These are phyloP conservation scores for Pichia nakasei DNA, from an alignment of 805 yeast genomes.

Conservation along the genomic window DNA sequence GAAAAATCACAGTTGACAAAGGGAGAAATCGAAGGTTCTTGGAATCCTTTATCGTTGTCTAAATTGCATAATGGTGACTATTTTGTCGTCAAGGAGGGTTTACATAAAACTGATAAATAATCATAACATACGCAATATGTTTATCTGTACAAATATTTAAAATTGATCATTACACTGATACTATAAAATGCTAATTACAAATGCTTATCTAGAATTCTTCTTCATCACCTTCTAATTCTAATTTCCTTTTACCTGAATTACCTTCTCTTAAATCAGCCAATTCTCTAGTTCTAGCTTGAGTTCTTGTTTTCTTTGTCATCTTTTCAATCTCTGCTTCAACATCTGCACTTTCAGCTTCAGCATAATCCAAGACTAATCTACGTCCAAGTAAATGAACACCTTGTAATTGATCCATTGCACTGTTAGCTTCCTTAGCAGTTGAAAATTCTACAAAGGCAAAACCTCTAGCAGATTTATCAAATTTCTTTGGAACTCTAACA, in stretches of 20 bases:
- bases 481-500: slow-evolving; percentile 92
- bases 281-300: slow-evolving; percentile 72
- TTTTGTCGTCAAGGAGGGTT: slow-evolving; percentile 38
- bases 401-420: slow-evolving; percentile 84
- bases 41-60: slow-evolving; percentile 35
- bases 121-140: neutral
- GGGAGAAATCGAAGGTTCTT: slow-evolving; percentile 35
- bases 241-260: slow-evolving; percentile 63
- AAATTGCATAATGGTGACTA: slow-evolving; percentile 28
- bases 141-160: neutral
- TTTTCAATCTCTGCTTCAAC: slow-evolving; percentile 87
- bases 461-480: slow-evolving; percentile 92
- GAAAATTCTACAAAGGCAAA: slow-evolving; percentile 95
- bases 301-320: slow-evolving; percentile 79
- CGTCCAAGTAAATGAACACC: slow-evolving; percentile 97
- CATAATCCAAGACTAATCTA: slow-evolving; percentile 86
- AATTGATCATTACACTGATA: too few species aligned
- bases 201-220: slow-evolving; percentile 6
- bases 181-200: too few species aligned
- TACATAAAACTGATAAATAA: slow-evolving; percentile 30
- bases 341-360: slow-evolving; percentile 69
- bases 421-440: slow-evolving; percentile 82
- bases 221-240: slow-evolving; percentile 52
- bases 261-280: slow-evolving; percentile 57
- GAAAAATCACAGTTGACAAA: slow-evolving; percentile 19